Percentiles rank a stretch among this genome's conserved stretches.
These are phyloP conservation scores for Stenogyne calaminthoides DNA, from an alignment of 305 asterid species.

Conservation along the genomic window DNA sequence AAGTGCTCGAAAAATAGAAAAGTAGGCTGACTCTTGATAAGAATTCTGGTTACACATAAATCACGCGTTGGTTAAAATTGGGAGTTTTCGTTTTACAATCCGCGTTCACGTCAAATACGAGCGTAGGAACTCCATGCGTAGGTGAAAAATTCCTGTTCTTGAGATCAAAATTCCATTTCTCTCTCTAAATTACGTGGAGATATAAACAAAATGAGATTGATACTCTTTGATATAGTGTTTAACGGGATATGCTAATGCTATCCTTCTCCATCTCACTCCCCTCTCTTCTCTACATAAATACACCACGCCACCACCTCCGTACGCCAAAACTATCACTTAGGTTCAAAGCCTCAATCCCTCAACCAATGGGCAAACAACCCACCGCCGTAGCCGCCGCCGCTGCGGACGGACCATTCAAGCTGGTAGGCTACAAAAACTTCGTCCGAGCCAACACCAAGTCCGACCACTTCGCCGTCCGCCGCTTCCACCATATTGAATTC, in stretches of 20 bases:
- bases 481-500: constrained; percentile 89
- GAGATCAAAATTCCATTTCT: no score
- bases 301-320: constrained; percentile 20
- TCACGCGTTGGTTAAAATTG: no score
- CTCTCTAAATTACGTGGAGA: neutral
- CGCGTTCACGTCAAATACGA: no score
- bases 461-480: constrained; percentile 61
- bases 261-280: constrained; percentile 8
- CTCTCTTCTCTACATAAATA: constrained; percentile 12
- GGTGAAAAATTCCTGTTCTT: no score
- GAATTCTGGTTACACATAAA: no score
- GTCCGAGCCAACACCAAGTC: constrained; percentile 62
- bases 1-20: no score
- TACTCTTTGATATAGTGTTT: no score
- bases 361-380: constrained; percentile 34
- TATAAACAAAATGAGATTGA: neutral
- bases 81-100: no score
- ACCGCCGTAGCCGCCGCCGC: no score
- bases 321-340: neutral
- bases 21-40: no score
- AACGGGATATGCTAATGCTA: neutral
- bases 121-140: no score
- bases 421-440: constrained; percentile 64
- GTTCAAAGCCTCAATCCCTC: constrained; percentile 20
- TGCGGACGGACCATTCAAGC: constrained; percentile 41